Base-by-base conservation (phyloP, 140 eudicot genomes). In the Oenanthe javanica region DNA sequence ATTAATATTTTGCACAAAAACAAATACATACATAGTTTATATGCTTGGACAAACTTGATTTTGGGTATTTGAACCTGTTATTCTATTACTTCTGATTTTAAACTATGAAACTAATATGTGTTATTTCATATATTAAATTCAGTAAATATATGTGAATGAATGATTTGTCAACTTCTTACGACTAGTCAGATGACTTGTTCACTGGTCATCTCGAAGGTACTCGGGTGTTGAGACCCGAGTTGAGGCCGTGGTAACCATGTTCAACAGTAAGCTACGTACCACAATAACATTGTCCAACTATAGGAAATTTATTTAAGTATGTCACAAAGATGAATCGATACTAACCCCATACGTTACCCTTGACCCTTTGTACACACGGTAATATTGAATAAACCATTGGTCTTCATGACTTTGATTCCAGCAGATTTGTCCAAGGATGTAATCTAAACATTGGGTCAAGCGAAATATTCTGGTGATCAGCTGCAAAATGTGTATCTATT, bases 61-160 rank as follows among this genome's bases (percentile, higher is more conserved):
- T 7, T 55, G n/a, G 13, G 69, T 61, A 23, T n/a, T 61, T 61
- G 2, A 61, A 61, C n/a, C 21, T 19, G 6, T 19, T 21, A 57
- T 6, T 7, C 9, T 57, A 2, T 61, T 61, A 61, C 36, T 61
- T 61, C 23, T n/a, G 36, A 25, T 21, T n/a, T 19, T n/a, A 1
- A 23, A 59, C 38, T 9, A n/a, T n/a, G 69, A 61, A 61, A n/a
- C 27, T 61, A 5, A 61, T 61, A 21, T 61, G 36, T 61, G 69
- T 61, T 61, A 21, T 61, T 7, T n/a, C 6, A 8, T 61, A 61
- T 61, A 61, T n/a, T 61, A 23, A 61, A 61, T n/a, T 11, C 5
- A 61, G 69, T 61, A n/a, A 51, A 57, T 57, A 57, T 57, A 57
- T 57, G 66, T 61, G 69, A 61, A 61, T 9, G 69, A n/a, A 61